Base-by-base conservation (phyloP, 2,329 filamentous ascomycete genomes). In the Xylariaceae sp. region DNA sequence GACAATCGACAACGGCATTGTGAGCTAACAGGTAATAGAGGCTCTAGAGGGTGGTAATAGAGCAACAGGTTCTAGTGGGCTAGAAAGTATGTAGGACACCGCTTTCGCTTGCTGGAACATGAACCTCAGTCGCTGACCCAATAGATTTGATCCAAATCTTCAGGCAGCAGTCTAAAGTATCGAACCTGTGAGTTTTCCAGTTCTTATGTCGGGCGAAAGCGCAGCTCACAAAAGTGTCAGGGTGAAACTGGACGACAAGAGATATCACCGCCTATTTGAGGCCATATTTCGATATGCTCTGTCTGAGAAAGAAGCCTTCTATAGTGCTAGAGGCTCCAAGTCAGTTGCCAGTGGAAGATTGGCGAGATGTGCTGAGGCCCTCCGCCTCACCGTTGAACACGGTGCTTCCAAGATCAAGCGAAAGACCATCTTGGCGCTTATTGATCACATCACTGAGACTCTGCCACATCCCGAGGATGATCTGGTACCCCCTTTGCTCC, bases 251-350 rank as follows among this genome's bases (percentile, higher is more conserved):
- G 73, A 72, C 29, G 86, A 94, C 53, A 84, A 83, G 53, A 73
- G 74, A n/a, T 94, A 84, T 46, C 82, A 92, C 51, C 73, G 75
- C 38, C 77, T 95, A 27, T 85, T 86, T 47, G 87, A 95, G 50
- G 73, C 76, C 1, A 64, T 96, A 3, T 94, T 95, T 52, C 70
- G 73, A 34, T 80, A 71, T 51, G 72, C 72, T 2, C 56, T 80
- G 13, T 58, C 69, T 11, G 88, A 94, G 46, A 87, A 85, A 52
- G 66, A 77, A 8, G 55, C 60, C 13, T 83, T 75, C 43, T 69
- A 74, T 36, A 72, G 71, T 35, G 67, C 68, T 10, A 70, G 66
- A 42, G 67, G 61, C 37, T 51, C 47, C 9, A 45, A 42, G 19
- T n/a, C 40, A 8, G 19, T 27, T 24, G 44, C 47, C 21, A 64